A percentile compares a stretch with the other conserved stretches of the same genome.
Conservation (phyloP, 805 yeast species). For the Pichia nakasei region DNA sequence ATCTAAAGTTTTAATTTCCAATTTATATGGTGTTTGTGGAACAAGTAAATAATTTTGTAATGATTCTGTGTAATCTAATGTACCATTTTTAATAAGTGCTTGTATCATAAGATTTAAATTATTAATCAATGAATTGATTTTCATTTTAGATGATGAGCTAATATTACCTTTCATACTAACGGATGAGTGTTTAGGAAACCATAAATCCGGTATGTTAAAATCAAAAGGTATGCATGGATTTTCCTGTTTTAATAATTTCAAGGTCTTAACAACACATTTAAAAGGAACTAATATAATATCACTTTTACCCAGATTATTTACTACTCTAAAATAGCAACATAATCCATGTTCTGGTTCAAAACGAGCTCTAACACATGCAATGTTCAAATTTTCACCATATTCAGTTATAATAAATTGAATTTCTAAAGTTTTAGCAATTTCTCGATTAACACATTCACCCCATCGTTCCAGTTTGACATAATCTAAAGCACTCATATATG, state of each 20-base stretch:
- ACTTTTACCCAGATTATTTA: conserved; percentile 1
- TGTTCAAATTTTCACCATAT: conserved; percentile 22
- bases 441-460: conserved; percentile 10
- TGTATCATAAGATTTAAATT: conserved; percentile 41
- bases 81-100: conserved; percentile 23
- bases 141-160: conserved; percentile 32
- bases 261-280: conserved; percentile 23
- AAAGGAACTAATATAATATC: conserved; percentile 18
- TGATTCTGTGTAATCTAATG: conserved; percentile 3
- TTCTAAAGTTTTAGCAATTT: conserved; percentile 31
- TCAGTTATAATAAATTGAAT: conserved; percentile 15
- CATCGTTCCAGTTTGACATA: conserved; percentile 32
- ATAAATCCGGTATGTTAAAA: conserved; percentile 15
- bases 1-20: neutral
- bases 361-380: conserved; percentile 26
- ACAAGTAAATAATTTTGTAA: conserved; percentile 4
- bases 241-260: conserved; percentile 30
- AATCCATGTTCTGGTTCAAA: conserved; percentile 21
- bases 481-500: conserved; percentile 35
- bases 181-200: conserved; percentile 19
- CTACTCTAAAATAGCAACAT: conserved; percentile 19
- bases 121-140: conserved; percentile 39
- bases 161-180: conserved; percentile 18
- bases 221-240: conserved; percentile 22
- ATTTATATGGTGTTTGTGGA: conserved; percentile 1